Evolutionary conservation across 257 asterid genomes (phyloP), one percentile per base, ranked within the genome.

Genomic region (Leptodermis oblonga): DNA sequence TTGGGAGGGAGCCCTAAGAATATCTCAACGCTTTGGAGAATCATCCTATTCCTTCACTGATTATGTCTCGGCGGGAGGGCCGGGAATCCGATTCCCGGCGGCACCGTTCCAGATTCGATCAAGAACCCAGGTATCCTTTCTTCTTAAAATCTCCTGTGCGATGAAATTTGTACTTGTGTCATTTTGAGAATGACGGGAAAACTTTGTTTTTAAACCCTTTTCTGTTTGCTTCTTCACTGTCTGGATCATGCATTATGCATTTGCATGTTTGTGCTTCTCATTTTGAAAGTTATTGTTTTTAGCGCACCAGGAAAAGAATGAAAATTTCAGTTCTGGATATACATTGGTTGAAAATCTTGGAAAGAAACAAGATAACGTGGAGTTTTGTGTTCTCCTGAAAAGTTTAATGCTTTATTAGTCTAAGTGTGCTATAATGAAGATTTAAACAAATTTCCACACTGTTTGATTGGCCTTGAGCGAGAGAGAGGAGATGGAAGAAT

Each of bases 11-110:
- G n/a, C n/a, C n/a, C n/a, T n/a, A n/a, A n/a, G n/a, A n/a, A n/a
- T n/a, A n/a, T n/a, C n/a, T n/a, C n/a, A n/a, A n/a, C n/a, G n/a
- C n/a, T n/a, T n/a, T n/a, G n/a, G n/a, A n/a, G n/a, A n/a, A n/a
- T n/a, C n/a, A n/a, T n/a, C n/a, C n/a, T n/a, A n/a, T n/a, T n/a
- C n/a, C n/a, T n/a, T 12, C 28, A 8, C n/a, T 62, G 60, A 60
- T 41, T 46, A 90, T 90, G 96, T 86, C 96, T 46, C 96, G 95
- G 66, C 86, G 88, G 26, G 94, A 87, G 31, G 83, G 76, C 71
- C 93, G 90, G 59, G 81, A 75, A 71, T 82, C 85, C 72, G 95
- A 89, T 8, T 68, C 94, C 6, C 85, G 82, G 76, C 89, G 96
- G 31, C 84, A 72, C 77, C 92, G 88, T 68, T 85, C 96, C 52